Base-by-base conservation (phyloP, 1,284 basidiomycete species). In the Ustilago bromivora region DNA sequence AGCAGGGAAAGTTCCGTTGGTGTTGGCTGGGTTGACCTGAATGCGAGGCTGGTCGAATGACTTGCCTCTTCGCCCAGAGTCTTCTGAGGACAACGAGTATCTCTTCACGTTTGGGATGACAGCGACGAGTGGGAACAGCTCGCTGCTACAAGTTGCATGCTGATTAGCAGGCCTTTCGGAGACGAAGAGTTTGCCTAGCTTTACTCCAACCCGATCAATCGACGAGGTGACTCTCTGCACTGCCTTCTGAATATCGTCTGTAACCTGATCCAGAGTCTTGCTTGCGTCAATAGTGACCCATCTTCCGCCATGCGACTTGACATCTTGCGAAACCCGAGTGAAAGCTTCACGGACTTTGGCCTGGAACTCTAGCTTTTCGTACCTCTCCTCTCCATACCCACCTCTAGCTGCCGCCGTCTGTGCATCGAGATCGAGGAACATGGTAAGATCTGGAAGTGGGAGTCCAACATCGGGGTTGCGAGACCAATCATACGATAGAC, bases 361-460 rank as follows among this genome's bases (percentile, higher is more conserved):
- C 64, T 87, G 87, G 40, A 87, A 81, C 31, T 84, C 84, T 6
- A 63, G 54, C 61, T 80, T 85, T 71, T 88, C 88, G 78, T 87
- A 88, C 13, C 96, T 89, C 88, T 99, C 96, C 61, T 91, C 89
- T 0, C 97, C 97, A 80, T 93, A 99, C 0, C 93, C 94, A 2
- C 92, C 93, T n/a, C 96, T 90, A 56, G 88, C 84, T 28, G 89
- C 88, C 0, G 94, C 94, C 11, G 89, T 88, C 57, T 91, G 91
- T 0, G 94, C 92, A 1, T 91, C 88, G 65, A 98, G 90, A 73
- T 95, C 91, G 60, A 99, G 91, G 88, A 96, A 98, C 60, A 98
- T 84, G 0, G 92, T 92, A 40, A 96, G 84, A 86, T 99, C 96
- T 0, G 96, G 96, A 0, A 92, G 89, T 1, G 95, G 96, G 8